phyloP scores from a whole-genome alignment of 225 moss, liverwort and hornwort genomes.

The Ulota crispa region DNA sequence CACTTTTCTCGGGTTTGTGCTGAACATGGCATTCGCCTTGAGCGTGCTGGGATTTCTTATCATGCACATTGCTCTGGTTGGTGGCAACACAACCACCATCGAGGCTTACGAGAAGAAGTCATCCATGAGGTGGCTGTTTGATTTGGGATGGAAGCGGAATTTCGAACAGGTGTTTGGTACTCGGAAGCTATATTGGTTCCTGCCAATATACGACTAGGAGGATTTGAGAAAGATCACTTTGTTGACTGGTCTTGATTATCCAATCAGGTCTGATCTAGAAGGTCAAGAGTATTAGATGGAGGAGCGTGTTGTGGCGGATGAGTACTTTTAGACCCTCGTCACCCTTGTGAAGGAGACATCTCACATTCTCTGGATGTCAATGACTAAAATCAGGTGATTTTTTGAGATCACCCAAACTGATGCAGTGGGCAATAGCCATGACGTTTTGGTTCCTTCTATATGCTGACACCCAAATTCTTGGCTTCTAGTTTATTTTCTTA shows the following conservation, averaged over 20 bases:
- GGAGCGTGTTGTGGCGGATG: constrained; percentile 13
- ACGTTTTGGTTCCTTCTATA: neutral
- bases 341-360: constrained; percentile 21
- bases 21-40: constrained; percentile 90
- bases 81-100: constrained; percentile 96
- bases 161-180: constrained; percentile 98
- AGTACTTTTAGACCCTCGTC: constrained; percentile 1
- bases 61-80: constrained; percentile 93
- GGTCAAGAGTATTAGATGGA: constrained; percentile 66
- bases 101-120: constrained; percentile 96
- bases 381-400: constrained; percentile 27
- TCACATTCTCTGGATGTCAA: constrained; percentile 15
- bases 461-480: neutral
- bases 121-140: constrained; percentile 85
- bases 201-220: constrained; percentile 91
- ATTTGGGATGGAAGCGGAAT: constrained; percentile 83
- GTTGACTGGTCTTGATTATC: constrained; percentile 92
- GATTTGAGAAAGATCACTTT: constrained; percentile 88
- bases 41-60: constrained; percentile 96
- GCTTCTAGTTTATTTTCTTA: constrained; percentile 20
- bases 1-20: constrained; percentile 88
- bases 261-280: constrained; percentile 86
- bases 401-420: constrained; percentile 32
- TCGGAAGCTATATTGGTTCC: constrained; percentile 81
- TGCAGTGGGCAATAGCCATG: constrained; percentile 23